phyloP scores from a whole-genome alignment of 1,139 yeast species.

The Yamadazyma sp. region DNA sequence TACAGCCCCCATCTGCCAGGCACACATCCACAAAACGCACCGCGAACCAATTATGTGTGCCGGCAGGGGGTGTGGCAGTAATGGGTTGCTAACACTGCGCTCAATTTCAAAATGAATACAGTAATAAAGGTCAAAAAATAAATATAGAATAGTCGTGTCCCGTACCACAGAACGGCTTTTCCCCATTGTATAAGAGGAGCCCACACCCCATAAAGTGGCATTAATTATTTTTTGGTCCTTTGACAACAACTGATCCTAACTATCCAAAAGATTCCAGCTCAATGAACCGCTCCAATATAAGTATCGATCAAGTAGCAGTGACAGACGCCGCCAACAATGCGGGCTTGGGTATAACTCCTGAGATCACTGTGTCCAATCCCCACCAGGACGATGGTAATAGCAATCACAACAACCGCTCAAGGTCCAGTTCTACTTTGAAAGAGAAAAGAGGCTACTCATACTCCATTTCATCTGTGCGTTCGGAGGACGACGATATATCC shows the following conservation, averaged over 20 bases:
- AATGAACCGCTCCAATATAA: background rate
- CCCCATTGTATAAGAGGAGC: slow-evolving; percentile 1
- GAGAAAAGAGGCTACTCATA: slow-evolving; percentile 11
- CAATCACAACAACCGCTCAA: slow-evolving; percentile 7
- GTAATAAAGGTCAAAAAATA: no score
- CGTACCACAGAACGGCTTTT: slow-evolving; percentile 2
- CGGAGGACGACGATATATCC: slow-evolving; percentile 6
- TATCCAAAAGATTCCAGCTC: background rate
- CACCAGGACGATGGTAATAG: background rate
- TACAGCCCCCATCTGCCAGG: no score
- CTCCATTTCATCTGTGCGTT: slow-evolving; percentile 10
- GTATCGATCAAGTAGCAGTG: background rate
- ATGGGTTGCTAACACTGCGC: no score
- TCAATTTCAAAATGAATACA: no score
- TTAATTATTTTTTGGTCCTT: background rate
- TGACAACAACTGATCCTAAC: background rate
- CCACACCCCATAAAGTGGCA: background rate
- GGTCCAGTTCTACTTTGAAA: slow-evolving; percentile 10
- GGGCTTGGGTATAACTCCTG: background rate
- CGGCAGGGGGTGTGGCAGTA: no score
- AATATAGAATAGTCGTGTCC: slow-evolving; percentile 1
- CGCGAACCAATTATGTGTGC: no score
- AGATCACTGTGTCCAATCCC: background rate
- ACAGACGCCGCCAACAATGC: background rate
- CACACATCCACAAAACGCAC: no score